Conservation (phyloP, 495 filamentous ascomycete genomes). For the Trichoderma virens region DNA sequence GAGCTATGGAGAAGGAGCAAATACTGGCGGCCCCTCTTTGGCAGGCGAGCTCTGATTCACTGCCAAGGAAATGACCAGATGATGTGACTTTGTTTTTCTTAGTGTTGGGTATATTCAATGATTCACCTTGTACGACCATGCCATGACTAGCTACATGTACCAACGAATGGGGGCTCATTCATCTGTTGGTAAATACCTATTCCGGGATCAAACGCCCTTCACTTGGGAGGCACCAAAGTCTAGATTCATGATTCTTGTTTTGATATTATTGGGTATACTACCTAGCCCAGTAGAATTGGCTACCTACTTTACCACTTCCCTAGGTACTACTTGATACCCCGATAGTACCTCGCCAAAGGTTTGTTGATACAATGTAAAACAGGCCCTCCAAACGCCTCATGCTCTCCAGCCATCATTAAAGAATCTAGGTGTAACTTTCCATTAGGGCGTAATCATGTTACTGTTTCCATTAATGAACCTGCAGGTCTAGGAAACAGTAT, state of each 20-base stretch:
- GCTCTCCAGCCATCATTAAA: background rate
- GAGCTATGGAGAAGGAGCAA: background rate
- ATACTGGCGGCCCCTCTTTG: background rate
- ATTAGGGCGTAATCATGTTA: background rate
- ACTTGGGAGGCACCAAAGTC: too few species aligned
- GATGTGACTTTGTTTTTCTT: background rate
- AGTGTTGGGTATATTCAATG: too few species aligned
- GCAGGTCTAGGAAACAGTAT: background rate
- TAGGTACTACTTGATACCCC: too few species aligned
- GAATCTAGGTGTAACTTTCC: background rate
- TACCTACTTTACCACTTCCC: too few species aligned
- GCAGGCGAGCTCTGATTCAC: background rate
- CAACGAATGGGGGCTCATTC: too few species aligned
- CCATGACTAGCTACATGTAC: too few species aligned
- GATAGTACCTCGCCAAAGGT: background rate
- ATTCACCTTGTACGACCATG: too few species aligned
- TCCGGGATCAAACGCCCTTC: too few species aligned
- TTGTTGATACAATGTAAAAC: background rate
- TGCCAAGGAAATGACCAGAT: background rate
- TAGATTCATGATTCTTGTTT: too few species aligned
- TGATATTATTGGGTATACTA: too few species aligned
- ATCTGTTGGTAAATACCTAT: too few species aligned
- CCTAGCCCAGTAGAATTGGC: too few species aligned
- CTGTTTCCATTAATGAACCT: background rate
- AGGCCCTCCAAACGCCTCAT: background rate